Evolutionary conservation across 2,329 filamentous ascomycete genomes (phyloP).

Genomic region (Aspergillus sp.): DNA sequence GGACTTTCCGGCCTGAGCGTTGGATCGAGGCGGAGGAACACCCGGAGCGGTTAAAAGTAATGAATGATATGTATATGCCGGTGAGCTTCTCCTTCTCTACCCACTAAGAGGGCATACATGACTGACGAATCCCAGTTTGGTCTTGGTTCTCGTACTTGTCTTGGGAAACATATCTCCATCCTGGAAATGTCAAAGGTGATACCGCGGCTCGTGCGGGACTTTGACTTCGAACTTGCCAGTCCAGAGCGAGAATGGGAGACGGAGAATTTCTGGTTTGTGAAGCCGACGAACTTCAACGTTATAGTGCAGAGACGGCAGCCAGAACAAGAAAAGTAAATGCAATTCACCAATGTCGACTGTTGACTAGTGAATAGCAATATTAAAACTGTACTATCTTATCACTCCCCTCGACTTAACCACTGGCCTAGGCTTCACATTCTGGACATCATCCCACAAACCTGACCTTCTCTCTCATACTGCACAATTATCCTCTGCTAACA

Average conservation of each 20-base stretch:
- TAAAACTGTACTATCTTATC: too few relatives aligned
- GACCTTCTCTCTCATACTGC: neutral
- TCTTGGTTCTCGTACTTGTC: conserved; percentile 24
- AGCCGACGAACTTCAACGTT: neutral
- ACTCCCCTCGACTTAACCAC: neutral
- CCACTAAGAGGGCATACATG: neutral
- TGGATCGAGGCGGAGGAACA: conserved; percentile 34
- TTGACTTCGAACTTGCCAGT: conserved; percentile 13
- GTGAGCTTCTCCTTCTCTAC: conserved; percentile 16
- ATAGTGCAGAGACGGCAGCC: neutral
- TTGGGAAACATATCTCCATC: conserved; percentile 32
- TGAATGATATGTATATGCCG: conserved; percentile 35
- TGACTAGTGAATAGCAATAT: too few relatives aligned
- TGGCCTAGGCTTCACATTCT: neutral
- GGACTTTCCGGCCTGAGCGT: conserved; percentile 39
- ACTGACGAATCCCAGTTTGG: conserved; percentile 22
- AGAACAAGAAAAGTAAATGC: neutral
- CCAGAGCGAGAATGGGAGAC: conserved; percentile 24
- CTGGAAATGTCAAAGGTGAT: conserved; percentile 33
- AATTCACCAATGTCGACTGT: neutral
- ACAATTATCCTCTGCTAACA: neutral
- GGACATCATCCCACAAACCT: neutral
- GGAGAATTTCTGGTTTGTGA: conserved; percentile 37
- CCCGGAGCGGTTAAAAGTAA: conserved; percentile 21
- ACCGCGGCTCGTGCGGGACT: conserved; percentile 24